A percentile compares a stretch with the other conserved stretches of the same genome.
Conservation (phyloP, 116 monocot genomes). For the Posidonia oceanica region DNA sequence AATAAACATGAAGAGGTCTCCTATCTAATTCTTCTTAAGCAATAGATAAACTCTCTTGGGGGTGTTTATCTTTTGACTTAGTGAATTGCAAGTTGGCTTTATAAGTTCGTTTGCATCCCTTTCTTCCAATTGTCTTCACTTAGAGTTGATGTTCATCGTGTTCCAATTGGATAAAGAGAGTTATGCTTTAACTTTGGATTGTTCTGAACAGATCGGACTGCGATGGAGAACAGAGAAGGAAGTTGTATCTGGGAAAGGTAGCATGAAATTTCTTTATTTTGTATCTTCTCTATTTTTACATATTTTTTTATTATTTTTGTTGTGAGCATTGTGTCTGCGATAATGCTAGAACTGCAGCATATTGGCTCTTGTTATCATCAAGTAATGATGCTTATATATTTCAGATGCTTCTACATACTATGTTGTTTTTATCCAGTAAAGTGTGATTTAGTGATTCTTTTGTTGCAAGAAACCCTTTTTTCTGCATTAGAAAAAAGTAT, state of each 20-base stretch:
- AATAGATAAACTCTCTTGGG: no score
- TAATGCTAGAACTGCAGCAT: not conserved
- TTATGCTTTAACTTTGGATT: not conserved
- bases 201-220: slow-evolving; percentile 60
- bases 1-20: no score
- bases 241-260: slow-evolving; percentile 93
- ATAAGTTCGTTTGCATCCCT: not conserved
- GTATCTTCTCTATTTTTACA: not conserved
- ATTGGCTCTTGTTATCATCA: not conserved
- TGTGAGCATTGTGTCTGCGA: not conserved
- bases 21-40: no score
- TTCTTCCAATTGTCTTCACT: not conserved
- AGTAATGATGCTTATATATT: not conserved
- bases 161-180: not conserved
- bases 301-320: not conserved
- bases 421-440: no score
- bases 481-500: no score
- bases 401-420: not conserved
- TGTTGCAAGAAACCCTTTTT: no score
- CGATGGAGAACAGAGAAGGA: slow-evolving; percentile 99
- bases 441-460: no score
- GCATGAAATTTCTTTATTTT: slow-evolving; percentile 2
- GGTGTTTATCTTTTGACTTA: not conserved
- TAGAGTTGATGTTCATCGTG: not conserved
- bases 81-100: not conserved